Evolutionary conservation across 352 stramenopile genomes (phyloP).

Genomic region (Phytophthora pistaciae): DNA sequence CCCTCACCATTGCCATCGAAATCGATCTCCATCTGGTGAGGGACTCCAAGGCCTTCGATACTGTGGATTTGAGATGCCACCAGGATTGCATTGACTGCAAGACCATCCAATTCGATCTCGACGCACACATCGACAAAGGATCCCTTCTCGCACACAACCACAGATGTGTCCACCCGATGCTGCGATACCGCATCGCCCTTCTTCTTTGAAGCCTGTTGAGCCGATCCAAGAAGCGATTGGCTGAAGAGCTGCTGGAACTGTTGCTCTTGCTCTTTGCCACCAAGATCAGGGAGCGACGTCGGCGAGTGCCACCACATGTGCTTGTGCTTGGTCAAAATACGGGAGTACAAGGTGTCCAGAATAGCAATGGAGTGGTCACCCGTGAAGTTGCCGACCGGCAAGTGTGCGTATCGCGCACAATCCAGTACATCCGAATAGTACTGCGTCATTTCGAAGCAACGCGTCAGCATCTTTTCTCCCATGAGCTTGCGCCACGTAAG

Average conservation of each 20-base stretch:
- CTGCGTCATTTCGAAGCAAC: constrained; percentile 84
- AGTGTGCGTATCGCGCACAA: constrained; percentile 89
- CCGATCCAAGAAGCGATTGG: constrained; percentile 47
- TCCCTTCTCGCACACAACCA: constrained; percentile 91
- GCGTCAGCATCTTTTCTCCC: constrained; percentile 75
- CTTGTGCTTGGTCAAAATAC: constrained; percentile 93
- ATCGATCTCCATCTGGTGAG: constrained; percentile 72
- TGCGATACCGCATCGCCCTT: constrained; percentile 32
- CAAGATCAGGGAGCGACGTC: constrained; percentile 91
- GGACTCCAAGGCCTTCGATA: constrained; percentile 71
- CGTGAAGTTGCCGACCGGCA: constrained; percentile 96
- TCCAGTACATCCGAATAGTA: constrained; percentile 93
- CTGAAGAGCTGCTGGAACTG: constrained; percentile 82
- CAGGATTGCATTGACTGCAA: constrained; percentile 83
- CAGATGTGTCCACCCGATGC: constrained; percentile 54
- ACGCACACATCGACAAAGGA: constrained; percentile 90
- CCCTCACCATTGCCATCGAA: constrained; percentile 53
- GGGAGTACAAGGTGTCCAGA: constrained; percentile 94
- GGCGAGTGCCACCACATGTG: constrained; percentile 97
- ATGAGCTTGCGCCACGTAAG: constrained; percentile 96
- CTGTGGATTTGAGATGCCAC: constrained; percentile 76
- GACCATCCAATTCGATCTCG: constrained; percentile 75
- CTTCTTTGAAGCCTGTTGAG: constrained; percentile 17
- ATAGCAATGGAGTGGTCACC: constrained; percentile 92
- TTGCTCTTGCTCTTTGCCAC: constrained; percentile 87